A percentile compares a stretch with the other conserved stretches of the same genome.
These are phyloP conservation scores for Leccinum boreale DNA, from an alignment of 768 basidiomycete genomes.

Conservation along the genomic window DNA sequence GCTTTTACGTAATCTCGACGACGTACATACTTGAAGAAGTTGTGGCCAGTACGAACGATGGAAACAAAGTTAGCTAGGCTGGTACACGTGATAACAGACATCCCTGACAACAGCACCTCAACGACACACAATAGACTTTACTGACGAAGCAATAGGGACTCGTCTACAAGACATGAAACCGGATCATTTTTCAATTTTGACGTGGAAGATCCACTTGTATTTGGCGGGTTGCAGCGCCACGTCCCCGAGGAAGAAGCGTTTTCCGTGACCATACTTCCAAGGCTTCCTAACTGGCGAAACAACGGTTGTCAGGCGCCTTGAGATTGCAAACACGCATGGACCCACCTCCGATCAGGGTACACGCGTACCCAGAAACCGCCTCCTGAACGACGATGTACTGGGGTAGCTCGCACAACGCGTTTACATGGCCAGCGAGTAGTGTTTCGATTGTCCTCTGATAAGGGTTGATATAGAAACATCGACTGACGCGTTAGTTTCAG, in stretches of 20 bases:
- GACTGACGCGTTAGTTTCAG: background rate
- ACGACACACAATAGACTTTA: background rate
- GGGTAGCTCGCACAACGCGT: slow-evolving; percentile 13
- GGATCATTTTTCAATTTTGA: slow-evolving; percentile 10
- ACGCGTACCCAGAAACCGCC: slow-evolving; percentile 3
- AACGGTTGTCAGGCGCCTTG: slow-evolving; percentile 3
- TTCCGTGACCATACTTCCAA: slow-evolving; percentile 29
- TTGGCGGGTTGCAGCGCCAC: slow-evolving; percentile 17
- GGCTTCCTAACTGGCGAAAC: slow-evolving; percentile 20
- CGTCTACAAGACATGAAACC: background rate
- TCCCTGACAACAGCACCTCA: slow-evolving; percentile 1
- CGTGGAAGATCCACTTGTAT: slow-evolving; percentile 28
- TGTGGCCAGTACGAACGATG: slow-evolving; percentile 56
- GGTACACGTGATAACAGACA: background rate
- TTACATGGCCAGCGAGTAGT: slow-evolving; percentile 19
- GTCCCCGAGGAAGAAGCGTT: slow-evolving; percentile 22
- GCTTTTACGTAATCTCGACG: slow-evolving; percentile 38
- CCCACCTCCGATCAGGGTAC: slow-evolving; percentile 21
- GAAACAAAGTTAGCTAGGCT: slow-evolving; percentile 45
- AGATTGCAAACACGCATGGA: background rate
- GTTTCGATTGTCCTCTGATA: slow-evolving; percentile 25
- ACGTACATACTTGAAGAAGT: no score
- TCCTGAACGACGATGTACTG: slow-evolving; percentile 11
- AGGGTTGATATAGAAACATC: background rate
- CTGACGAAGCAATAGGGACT: background rate